Evolutionary conservation across 208 protist species (phyloP).

Genomic region (Trypanosoma rangeli): DNA sequence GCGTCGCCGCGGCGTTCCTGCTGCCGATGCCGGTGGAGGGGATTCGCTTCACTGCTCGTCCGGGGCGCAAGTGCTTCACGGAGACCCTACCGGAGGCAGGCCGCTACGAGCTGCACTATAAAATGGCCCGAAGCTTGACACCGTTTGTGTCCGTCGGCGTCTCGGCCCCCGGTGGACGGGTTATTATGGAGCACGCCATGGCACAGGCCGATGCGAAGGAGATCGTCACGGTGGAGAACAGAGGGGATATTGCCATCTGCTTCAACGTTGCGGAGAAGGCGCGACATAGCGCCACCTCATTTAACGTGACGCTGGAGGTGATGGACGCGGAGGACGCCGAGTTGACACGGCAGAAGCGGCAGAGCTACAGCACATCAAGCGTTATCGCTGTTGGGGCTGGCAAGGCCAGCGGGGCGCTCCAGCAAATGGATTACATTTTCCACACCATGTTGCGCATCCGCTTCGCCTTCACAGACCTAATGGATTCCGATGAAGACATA

Average conservation of each 20-base stretch:
- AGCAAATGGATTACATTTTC: conserved; percentile 71
- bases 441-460: conserved; percentile 33
- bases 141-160: conserved; percentile 67
- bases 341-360: conserved; percentile 64
- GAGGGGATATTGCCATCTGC: conserved; percentile 60
- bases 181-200: conserved; percentile 59
- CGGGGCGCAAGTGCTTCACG: conserved; percentile 77
- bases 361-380: conserved; percentile 64
- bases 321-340: conserved; percentile 72
- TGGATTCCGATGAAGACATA: conserved; percentile 45
- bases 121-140: conserved; percentile 60
- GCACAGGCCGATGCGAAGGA: conserved; percentile 49
- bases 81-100: conserved; percentile 43
- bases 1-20: neutral
- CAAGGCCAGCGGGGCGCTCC: conserved; percentile 55
- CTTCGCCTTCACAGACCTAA: conserved; percentile 26
- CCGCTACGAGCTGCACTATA: conserved; percentile 72
- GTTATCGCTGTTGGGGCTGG: conserved; percentile 53
- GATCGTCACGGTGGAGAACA: conserved; percentile 39
- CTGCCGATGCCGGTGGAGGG: conserved; percentile 5
- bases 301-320: conserved; percentile 62
- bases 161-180: conserved; percentile 39
- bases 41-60: conserved; percentile 63
- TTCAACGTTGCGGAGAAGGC: conserved; percentile 59
- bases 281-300: conserved; percentile 35